Evolutionary conservation across 345 rosid genomes (phyloP), one percentile per base, ranked within the genome.

Genomic region (Balakata baccata): DNA sequence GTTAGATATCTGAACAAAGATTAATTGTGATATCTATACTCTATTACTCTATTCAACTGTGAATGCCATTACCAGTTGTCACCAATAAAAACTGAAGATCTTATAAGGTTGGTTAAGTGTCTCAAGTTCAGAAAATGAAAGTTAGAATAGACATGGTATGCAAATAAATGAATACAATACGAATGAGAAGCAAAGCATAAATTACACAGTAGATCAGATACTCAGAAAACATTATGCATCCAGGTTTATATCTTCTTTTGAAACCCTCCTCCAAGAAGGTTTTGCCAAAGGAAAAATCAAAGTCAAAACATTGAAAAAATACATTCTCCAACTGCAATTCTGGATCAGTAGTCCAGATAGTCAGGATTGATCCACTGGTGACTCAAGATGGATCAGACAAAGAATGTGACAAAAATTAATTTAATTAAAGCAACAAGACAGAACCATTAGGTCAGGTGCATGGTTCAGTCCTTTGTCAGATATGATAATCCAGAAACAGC

Each of bases 1-100:
- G 57, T 53, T 61, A 72, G 63, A 73, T 12, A 59, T 51, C 71
- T 51, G 74, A 64, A 20, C 17, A 6, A 20, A 46, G 46, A 1
- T 64, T 16, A 45, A 18, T 29, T 29, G 34, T 29, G 34, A 29
- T 29, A 29, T 29, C 34, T 29, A 29, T 29, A 29, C 34, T 29
- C 34, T 2, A 29, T 47, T 29, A 29, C 34, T 29, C 34, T 2
- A 29, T 47, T 14, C 43, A 46, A 67, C 22, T 38, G 39, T 7
- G 29, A 69, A 37, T 43, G 52, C 8, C 4, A 43, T 70, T 45
- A 61, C 12, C 8, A 37, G 58, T 49, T 70, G 16, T 37, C 59
- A 56, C 6, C 0, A 22, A 43, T 22, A 25, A 54, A 58, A 45
- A 70, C 18, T 37, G 12, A 58, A 45, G 65, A 58, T 12, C 39